These are phyloP conservation scores for Sclerotinia trifoliorum DNA, from an alignment of 2,329 filamentous ascomycete genomes.

Conservation along the genomic window DNA sequence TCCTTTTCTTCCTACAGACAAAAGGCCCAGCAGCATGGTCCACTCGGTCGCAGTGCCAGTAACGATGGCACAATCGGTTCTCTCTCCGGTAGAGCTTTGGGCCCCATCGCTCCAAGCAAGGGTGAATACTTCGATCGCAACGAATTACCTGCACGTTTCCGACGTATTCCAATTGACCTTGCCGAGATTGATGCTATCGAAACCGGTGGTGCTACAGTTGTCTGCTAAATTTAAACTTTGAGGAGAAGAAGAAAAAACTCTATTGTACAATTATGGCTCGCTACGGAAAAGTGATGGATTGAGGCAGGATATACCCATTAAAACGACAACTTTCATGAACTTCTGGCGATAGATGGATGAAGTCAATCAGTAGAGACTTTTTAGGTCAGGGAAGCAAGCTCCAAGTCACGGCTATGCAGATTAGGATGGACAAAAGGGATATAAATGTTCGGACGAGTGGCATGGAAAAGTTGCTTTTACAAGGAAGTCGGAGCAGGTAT, in stretches of 20 bases:
- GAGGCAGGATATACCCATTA: constrained; percentile 12
- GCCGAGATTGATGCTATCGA: constrained; percentile 95
- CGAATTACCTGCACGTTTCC: constrained; percentile 83
- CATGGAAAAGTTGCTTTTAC: constrained; percentile 18
- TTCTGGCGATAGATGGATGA: constrained; percentile 7
- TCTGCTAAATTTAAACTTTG: constrained; percentile 36
- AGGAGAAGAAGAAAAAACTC: not conserved
- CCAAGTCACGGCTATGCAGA: not conserved
- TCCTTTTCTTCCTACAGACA: constrained; percentile 61
- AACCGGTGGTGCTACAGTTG: constrained; percentile 78
- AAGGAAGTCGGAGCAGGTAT: constrained; percentile 12
- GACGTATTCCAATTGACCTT: constrained; percentile 67
- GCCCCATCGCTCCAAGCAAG: constrained; percentile 65
- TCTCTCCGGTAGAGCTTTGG: constrained; percentile 62
- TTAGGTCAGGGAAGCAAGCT: not conserved
- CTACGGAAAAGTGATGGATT: constrained; percentile 10
- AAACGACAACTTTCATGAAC: not conserved
- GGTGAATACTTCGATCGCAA: constrained; percentile 86
- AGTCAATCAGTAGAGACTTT: not conserved
- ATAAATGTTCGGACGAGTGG: not conserved
- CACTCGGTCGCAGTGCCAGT: constrained; percentile 43
- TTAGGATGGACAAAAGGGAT: constrained; percentile 10
- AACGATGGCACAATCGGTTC: constrained; percentile 35
- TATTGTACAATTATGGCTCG: constrained; percentile 14
- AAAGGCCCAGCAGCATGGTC: constrained; percentile 59